Evolutionary conservation across 148 eudicot species (phyloP), one percentile per base, ranked within the genome.

Genomic region (Spergularia marina): DNA sequence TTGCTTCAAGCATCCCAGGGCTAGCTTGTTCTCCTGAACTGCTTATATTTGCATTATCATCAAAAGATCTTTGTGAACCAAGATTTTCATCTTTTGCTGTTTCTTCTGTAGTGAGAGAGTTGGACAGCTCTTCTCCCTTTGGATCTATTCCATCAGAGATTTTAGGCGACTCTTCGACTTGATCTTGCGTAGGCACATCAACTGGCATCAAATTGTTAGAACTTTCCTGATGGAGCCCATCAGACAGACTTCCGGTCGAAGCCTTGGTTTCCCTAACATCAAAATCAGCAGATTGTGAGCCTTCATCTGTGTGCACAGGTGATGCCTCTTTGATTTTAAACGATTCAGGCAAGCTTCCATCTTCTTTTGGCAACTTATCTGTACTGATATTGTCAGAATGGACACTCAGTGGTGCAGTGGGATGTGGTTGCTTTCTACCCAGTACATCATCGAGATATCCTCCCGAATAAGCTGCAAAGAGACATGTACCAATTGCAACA

Each of bases 401-500:
- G 68, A n/a, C 53, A 68, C 84, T 76, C 61, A 39, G 63, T 1
- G 74, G 60, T 30, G 75, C 80, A 57, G 64, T 21, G 70, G 79
- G 68, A 71, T 39, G 71, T 53, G 40, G 80, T 72, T 71, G 83
- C 70, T 78, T 83, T 70, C 80, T 81, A 39, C 55, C 82, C 66
- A 76, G 39, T 76, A 78, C 40, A 39, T 76, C 81, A 74, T 83
- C 87, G 7, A 88, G 73, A 67, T 82, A 80, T 51, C 92, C 96
- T 77, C 77, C 69, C 10, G 84, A 72, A 81, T 91, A 90, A 76
- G 90, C 95, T 58, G 79, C 81, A 71, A 78, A 9, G 66, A 80
- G 63, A 78, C 83, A 89, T 68, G 87, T 81, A 82, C 97, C 90
- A 71, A 94, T 39, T 60, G 87, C 89, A 80, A 86, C 76, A 77